A percentile compares a stretch with the other conserved stretches of the same genome.
phyloP scores from a whole-genome alignment of 352 stramenopile species.

The Blastocystis sp. region DNA sequence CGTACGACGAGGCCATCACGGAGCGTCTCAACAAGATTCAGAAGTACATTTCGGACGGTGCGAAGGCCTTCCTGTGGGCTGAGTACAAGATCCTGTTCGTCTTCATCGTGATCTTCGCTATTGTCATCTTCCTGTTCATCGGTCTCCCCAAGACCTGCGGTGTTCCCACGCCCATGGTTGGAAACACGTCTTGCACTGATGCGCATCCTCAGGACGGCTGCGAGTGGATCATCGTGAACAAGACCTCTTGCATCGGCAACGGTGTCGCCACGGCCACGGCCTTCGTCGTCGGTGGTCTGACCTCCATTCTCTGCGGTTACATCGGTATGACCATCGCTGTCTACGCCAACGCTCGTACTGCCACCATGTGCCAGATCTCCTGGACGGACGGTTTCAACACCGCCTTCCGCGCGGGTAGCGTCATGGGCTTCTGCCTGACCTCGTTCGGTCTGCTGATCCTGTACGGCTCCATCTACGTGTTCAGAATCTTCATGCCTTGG shows the following conservation, averaged over 20 bases:
- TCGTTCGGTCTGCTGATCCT: conserved; percentile 94
- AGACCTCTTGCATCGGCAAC: conserved; percentile 81
- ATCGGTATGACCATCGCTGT: conserved; percentile 99
- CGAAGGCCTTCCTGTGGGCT: conserved; percentile 93
- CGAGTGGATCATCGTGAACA: conserved; percentile 18
- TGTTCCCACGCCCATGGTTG: conserved; percentile 79
- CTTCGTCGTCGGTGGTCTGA: conserved; percentile 95
- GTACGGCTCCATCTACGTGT: conserved; percentile 92
- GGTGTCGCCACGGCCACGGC: conserved; percentile 91
- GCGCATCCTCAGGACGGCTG: conserved; percentile 15
- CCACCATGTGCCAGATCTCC: conserved; percentile 91
- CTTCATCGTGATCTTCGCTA: conserved; percentile 90
- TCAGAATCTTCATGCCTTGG: conserved; percentile 80
- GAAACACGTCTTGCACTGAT: conserved; percentile 80
- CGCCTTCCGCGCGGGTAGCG: conserved; percentile 93
- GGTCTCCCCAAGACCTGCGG: conserved; percentile 78
- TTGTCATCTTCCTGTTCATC: conserved; percentile 85
- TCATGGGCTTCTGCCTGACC: conserved; percentile 98
- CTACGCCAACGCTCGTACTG: conserved; percentile 97
- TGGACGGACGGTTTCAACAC: conserved; percentile 96
- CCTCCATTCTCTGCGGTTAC: conserved; percentile 95
- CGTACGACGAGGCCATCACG: conserved; percentile 29
- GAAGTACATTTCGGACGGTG: conserved; percentile 93
- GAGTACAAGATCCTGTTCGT: conserved; percentile 97
- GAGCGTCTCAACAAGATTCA: conserved; percentile 81